phyloP scores from a whole-genome alignment of 495 filamentous ascomycete species.

The Podospora tetraspora region DNA sequence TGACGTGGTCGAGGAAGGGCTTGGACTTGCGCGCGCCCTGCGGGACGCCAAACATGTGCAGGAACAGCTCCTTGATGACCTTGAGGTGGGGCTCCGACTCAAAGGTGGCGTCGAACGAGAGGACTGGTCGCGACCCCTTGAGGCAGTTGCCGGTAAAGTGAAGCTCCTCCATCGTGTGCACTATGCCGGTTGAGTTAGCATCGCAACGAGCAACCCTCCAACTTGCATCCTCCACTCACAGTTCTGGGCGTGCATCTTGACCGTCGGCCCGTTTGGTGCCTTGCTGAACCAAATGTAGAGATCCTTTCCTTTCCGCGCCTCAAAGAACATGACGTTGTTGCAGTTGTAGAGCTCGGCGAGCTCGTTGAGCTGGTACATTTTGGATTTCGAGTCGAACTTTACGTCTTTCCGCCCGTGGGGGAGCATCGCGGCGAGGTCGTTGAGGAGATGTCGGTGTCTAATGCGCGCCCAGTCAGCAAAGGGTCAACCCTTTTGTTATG shows the following conservation, averaged over 20 bases:
- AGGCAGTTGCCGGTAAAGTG: conserved; percentile 97
- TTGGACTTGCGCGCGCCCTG: conserved; percentile 82
- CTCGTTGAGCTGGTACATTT: conserved; percentile 89
- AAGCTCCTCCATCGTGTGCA: conserved; percentile 93
- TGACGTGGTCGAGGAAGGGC: conserved; percentile 92
- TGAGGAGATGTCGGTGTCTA: conserved; percentile 90
- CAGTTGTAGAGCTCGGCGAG: conserved; percentile 97
- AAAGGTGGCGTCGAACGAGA: conserved; percentile 87
- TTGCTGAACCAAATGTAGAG: conserved; percentile 91
- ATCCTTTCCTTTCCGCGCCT: conserved; percentile 91
- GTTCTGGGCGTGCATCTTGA: conserved; percentile 79
- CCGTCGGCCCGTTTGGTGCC: conserved; percentile 89
- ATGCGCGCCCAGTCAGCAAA: conserved; percentile 10
- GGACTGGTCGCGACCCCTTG: conserved; percentile 88
- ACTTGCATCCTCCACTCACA: conserved; percentile 20
- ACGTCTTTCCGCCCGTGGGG: conserved; percentile 91
- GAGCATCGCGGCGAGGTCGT: conserved; percentile 82
- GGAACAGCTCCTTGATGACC: conserved; percentile 79
- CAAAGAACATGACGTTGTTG: conserved; percentile 97
- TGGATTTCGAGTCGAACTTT: conserved; percentile 94
- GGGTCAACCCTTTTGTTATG: not conserved
- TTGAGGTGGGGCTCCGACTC: conserved; percentile 64
- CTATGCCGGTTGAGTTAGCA: conserved; percentile 27
- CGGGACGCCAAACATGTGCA: conserved; percentile 90
- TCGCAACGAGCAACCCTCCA: not conserved